phyloP scores from a whole-genome alignment of 2,329 filamentous ascomycete genomes.

The Fusarium burgessii region DNA sequence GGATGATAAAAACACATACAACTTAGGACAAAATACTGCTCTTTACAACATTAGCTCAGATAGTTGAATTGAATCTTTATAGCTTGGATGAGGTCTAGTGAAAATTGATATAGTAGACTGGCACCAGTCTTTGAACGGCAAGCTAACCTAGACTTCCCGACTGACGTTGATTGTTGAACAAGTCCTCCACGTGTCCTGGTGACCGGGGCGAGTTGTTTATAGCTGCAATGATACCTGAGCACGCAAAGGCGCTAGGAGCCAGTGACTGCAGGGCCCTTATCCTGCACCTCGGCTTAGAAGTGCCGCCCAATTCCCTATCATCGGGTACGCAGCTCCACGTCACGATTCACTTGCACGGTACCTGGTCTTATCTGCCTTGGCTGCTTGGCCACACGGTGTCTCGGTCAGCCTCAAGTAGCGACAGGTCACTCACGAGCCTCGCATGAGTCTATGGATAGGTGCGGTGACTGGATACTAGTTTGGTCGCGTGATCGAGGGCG shows the following conservation, averaged over 20 bases:
- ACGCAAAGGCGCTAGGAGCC: conserved; percentile 19
- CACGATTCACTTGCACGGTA: conserved; percentile 22
- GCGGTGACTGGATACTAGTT: conserved; percentile 14
- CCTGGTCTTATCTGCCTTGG: conserved; percentile 20
- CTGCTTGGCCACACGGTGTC: conserved; percentile 9
- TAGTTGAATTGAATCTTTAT: too few relatives aligned
- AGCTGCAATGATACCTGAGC: conserved; percentile 34
- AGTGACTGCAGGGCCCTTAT: conserved; percentile 22
- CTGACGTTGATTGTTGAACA: conserved; percentile 21
- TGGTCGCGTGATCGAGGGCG: conserved; percentile 37
- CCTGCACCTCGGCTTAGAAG: conserved; percentile 34
- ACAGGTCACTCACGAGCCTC: conserved; percentile 3
- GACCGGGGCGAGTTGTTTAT: conserved; percentile 17
- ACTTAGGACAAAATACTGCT: not conserved
- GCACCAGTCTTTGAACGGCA: not conserved
- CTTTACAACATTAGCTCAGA: too few relatives aligned
- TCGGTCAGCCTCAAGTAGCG: conserved; percentile 28
- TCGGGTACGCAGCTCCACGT: conserved; percentile 22
- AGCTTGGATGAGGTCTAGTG: too few relatives aligned
- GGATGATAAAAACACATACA: not conserved
- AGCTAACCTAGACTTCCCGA: conserved; percentile 21
- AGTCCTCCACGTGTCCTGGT: conserved; percentile 33
- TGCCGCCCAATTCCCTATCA: conserved; percentile 25
- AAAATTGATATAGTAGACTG: not conserved
- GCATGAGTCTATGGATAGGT: conserved; percentile 3